Evolutionary conservation across 1,139 yeast species (phyloP).

Genomic region (Pichia sp.): DNA sequence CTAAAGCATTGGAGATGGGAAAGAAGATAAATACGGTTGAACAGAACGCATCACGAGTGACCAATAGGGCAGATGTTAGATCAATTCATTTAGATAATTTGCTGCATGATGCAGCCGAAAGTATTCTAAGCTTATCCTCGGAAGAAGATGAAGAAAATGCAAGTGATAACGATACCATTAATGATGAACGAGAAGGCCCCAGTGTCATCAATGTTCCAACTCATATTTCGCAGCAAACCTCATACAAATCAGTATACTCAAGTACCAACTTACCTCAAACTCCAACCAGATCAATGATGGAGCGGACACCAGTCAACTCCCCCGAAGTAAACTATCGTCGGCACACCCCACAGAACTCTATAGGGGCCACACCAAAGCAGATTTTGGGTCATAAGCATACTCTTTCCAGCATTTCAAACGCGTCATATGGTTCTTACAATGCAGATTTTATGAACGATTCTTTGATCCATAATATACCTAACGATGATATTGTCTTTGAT

Average conservation of each 20-base stretch:
- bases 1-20: constrained; percentile 20
- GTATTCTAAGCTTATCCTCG: constrained; percentile 6
- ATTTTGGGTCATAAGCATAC: constrained; percentile 6
- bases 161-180: constrained; percentile 1
- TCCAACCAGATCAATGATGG: constrained; percentile 9
- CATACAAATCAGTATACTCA: background rate
- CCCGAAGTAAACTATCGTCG: constrained; percentile 2
- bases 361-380: constrained; percentile 7
- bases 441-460: constrained; percentile 3
- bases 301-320: constrained; percentile 12
- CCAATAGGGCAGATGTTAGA: constrained; percentile 8
- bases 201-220: too few relatives aligned
- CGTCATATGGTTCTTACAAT: constrained; percentile 5
- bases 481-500: constrained; percentile 3
- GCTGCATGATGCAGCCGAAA: constrained; percentile 8
- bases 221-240: too few relatives aligned
- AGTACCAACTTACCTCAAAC: constrained; percentile 8
- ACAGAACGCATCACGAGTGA: constrained; percentile 10
- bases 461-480: constrained; percentile 2
- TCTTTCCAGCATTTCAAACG: constrained; percentile 3
- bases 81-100: constrained; percentile 15
- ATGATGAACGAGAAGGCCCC: background rate
- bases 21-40: constrained; percentile 15
- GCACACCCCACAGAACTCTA: constrained; percentile 6
- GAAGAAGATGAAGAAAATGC: constrained; percentile 4